Percentiles rank a stretch among this genome's conserved stretches.
Conservation (phyloP, 805 yeast species). For the Grigorovia transvaalensis region DNA sequence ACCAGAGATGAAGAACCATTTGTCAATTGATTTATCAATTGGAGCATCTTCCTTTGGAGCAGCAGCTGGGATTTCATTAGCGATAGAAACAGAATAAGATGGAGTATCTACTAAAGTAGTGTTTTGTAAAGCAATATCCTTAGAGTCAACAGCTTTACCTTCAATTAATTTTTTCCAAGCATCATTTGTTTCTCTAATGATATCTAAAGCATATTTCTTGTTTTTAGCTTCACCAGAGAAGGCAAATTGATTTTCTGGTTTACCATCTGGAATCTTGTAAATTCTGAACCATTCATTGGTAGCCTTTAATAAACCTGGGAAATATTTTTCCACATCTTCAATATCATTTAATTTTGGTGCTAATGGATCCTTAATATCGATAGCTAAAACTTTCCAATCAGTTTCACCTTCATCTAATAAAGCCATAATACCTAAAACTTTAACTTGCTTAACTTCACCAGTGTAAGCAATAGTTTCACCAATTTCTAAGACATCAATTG, state of each 20-base stretch:
- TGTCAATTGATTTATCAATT: slow-evolving; percentile 91
- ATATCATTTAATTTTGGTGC: slow-evolving; percentile 81
- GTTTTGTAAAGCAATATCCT: slow-evolving; percentile 69
- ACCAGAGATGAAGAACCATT: slow-evolving; percentile 97
- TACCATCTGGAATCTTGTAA: slow-evolving; percentile 96
- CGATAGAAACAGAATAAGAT: slow-evolving; percentile 38
- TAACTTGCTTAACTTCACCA: slow-evolving; percentile 77
- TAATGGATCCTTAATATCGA: slow-evolving; percentile 79
- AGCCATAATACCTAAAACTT: slow-evolving; percentile 90
- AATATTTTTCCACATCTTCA: slow-evolving; percentile 78
- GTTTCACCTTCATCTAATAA: slow-evolving; percentile 86
- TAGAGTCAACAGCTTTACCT: slow-evolving; percentile 49
- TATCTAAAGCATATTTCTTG: slow-evolving; percentile 76
- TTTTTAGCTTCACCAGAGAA: slow-evolving; percentile 87
- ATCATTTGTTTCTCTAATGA: slow-evolving; percentile 69
- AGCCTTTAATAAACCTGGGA: slow-evolving; percentile 88
- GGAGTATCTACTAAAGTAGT: slow-evolving; percentile 54
- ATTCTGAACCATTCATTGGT: slow-evolving; percentile 98
- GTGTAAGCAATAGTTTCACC: slow-evolving; percentile 56
- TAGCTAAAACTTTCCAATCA: slow-evolving; percentile 87
- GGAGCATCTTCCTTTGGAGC: slow-evolving; percentile 75
- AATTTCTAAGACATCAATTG: slow-evolving; percentile 76
- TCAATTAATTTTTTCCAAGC: slow-evolving; percentile 73
- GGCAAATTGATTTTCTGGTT: slow-evolving; percentile 95
- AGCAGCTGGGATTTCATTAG: slow-evolving; percentile 56